Evolutionary conservation across 306 rosid species (phyloP).

Genomic region (Acacia melanoxylon): DNA sequence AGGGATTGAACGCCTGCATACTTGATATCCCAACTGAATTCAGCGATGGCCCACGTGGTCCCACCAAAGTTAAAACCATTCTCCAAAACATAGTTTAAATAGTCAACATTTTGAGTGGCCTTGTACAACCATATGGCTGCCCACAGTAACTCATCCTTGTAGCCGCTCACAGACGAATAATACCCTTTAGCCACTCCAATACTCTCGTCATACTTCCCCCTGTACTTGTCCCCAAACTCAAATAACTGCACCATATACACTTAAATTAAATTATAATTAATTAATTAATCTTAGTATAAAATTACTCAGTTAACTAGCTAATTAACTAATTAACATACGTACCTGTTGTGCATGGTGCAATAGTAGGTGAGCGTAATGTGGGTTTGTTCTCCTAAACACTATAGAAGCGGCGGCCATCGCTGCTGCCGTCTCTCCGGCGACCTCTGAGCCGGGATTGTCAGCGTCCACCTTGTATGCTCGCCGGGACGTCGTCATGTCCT

Average conservation of each 20-base stretch:
- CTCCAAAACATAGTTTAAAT: constrained; percentile 53
- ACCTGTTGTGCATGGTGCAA: constrained; percentile 83
- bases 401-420: constrained; percentile 81
- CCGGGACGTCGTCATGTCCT: constrained; percentile 85
- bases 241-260: constrained; percentile 57
- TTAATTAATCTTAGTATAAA: neutral
- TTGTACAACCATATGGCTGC: constrained; percentile 77
- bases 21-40: constrained; percentile 86
- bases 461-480: constrained; percentile 64
- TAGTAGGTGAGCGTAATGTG: constrained; percentile 75
- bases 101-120: constrained; percentile 58
- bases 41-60: constrained; percentile 72
- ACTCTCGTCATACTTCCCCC: constrained; percentile 77
- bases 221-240: constrained; percentile 74
- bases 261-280: neutral
- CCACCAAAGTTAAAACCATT: constrained; percentile 72
- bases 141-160: constrained; percentile 88
- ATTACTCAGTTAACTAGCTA: neutral
- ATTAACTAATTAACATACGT: neutral
- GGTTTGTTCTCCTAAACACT: constrained; percentile 67
- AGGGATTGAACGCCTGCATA: constrained; percentile 69
- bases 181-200: constrained; percentile 61
- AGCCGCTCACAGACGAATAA: constrained; percentile 80
- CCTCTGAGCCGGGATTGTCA: constrained; percentile 71
- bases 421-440: constrained; percentile 72